Base-by-base conservation (phyloP, 352 stramenopile species). In the Globisporangium perplexum region DNA sequence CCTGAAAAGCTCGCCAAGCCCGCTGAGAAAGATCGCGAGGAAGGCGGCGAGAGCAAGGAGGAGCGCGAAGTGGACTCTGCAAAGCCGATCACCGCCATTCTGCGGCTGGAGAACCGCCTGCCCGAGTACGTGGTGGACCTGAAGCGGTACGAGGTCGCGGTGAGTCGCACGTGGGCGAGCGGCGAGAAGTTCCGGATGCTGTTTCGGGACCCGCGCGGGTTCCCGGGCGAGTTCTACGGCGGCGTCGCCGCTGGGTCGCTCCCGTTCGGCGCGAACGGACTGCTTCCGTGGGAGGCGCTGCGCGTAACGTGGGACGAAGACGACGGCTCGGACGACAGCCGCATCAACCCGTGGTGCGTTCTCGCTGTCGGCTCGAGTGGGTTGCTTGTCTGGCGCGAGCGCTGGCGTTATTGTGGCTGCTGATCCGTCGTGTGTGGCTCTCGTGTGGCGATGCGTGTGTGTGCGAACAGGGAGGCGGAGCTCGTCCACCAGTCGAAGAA, bases 301-400 rank as follows among this genome's bases (percentile, higher is more conserved):
- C 80, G 78, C 20, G 74, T 93, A 57, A 85, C 82, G 41, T 93
- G 83, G 83, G 80, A 93, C 45, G 79, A 93, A 80, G 80, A 91
- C 53, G 83, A 91, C 46, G 83, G 83, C 30, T 83, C 77, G 22
- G 77, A 89, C 38, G 77, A 91, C 60, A 88, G 77, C 60, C 74
- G 81, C 46, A 86, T 93, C 53, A 93, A 93, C 47, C 83, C 83
- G 48, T 93, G 83, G 83, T 93, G 72, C 55, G 77, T 75, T 44
- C 4, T 28, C 7, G 28, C 10, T 18, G 20, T 55, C n/a, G 44
- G 38, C n/a, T 46, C 41, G 7, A 20, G 38, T 20, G 3, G 20
- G 18, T 23, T 44, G 17, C 3, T 44, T 18, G 36, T 7, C 12
- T 44, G 7, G 6, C 14, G 11, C n/a, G 38, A 14, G 28, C 53